Percentiles rank a stretch among this genome's conserved stretches.
These are phyloP conservation scores for Globisporangium paddicum DNA, from an alignment of 352 stramenopile genomes.

Conservation along the genomic window DNA sequence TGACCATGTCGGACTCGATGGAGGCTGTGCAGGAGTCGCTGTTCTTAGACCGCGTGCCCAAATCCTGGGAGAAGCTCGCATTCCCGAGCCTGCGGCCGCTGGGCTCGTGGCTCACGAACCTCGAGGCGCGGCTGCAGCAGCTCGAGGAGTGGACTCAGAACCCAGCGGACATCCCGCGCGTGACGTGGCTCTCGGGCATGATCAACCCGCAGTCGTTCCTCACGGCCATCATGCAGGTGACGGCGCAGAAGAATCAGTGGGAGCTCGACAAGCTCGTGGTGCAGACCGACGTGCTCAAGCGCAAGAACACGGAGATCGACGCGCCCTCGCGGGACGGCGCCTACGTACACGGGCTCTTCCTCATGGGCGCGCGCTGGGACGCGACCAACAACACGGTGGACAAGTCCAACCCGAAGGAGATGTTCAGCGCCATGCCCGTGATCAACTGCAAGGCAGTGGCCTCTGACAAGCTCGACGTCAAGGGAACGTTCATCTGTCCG, in stretches of 20 bases:
- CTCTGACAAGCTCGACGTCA: constrained; percentile 93
- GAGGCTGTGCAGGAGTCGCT: constrained; percentile 93
- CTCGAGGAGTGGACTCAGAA: constrained; percentile 97
- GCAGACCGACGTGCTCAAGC: constrained; percentile 95
- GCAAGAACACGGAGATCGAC: constrained; percentile 89
- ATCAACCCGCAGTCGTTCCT: constrained; percentile 97
- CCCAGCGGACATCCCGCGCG: constrained; percentile 93
- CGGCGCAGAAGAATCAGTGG: constrained; percentile 96
- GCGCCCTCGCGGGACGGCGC: constrained; percentile 89
- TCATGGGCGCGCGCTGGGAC: constrained; percentile 97
- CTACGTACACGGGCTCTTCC: constrained; percentile 92
- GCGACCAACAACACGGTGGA: constrained; percentile 90
- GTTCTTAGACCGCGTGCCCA: constrained; percentile 92
- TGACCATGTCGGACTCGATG: constrained; percentile 98
- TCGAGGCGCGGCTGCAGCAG: constrained; percentile 90
- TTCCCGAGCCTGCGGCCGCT: constrained; percentile 92
- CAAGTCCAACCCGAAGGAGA: constrained; percentile 96
- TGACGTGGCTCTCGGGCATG: constrained; percentile 94
- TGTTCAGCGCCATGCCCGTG: constrained; percentile 97
- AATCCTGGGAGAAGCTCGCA: constrained; percentile 92
- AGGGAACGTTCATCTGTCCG: constrained; percentile 94
- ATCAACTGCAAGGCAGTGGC: constrained; percentile 97
- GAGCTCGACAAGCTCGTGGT: constrained; percentile 97
- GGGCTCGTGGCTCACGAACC: constrained; percentile 92
- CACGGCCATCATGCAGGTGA: constrained; percentile 97